Evolutionary conservation across 1,284 basidiomycete species (phyloP), one percentile per base, ranked within the genome.

Genomic region (Cutaneotrichosporon dermatis): DNA sequence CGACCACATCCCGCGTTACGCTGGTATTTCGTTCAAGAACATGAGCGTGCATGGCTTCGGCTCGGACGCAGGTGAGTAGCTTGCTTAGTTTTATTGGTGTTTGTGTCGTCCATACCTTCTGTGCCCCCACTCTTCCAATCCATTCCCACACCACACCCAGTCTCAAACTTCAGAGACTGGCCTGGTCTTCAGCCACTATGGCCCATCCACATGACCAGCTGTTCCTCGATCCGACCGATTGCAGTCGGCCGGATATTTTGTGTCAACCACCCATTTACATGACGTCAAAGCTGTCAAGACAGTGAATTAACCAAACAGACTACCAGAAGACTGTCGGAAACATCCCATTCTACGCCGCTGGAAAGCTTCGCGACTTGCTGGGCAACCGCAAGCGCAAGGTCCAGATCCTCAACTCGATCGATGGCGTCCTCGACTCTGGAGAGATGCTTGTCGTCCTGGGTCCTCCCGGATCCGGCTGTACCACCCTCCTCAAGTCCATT

Each of bases 391-490:
- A 79, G 53, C 73, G 73, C 50, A 76, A 77, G 62, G 79, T 82
- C 25, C 71, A 82, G 58, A 83, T 83, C 57, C 71, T 83, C 50
- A 73, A 79, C 55, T 70, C 76, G 48, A 78, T 83, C 58, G 80
- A 80, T 41, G 80, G 80, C 41, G 58, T 75, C 6, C 60, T 81
- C 35, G 71, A 79, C 54, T 71, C 79, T 0, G 82, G 81, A 46
- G 83, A 85, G 75, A 82, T 85, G 74, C 63, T 76, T 8, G 77
- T 88, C 59, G 75, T 81, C n/a, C 79, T 82, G 6, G 73, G 85
- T 11, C 74, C 87, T n/a, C 86, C 87, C 83, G 72, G 80, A 86
- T 59, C 84, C 67, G 77, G 63, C 57, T 91, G 90, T 68, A 69
- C 85, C 57, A 77, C 83, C 0, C 76, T 79, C 49, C 72, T 85